Conservation (phyloP, 2,329 filamentous ascomycete genomes). For the Calonectria montana region DNA sequence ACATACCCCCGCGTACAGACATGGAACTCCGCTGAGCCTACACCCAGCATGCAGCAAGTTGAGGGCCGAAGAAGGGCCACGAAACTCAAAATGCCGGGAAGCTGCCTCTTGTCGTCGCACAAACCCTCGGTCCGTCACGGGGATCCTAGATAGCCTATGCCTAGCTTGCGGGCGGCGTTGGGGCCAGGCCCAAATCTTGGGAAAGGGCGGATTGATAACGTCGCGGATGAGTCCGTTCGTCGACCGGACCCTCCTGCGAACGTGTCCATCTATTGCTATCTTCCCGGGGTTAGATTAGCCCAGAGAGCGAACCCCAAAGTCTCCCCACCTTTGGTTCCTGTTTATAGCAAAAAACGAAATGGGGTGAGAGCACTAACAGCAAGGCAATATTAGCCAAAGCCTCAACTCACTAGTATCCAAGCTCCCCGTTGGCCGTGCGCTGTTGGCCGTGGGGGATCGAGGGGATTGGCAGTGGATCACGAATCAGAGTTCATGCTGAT, state of each 20-base stretch:
- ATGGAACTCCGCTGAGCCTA: background rate
- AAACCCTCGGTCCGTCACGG: slow-evolving; percentile 1
- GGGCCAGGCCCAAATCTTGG: background rate
- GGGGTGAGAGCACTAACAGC: background rate
- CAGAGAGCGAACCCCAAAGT: background rate
- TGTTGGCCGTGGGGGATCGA: background rate
- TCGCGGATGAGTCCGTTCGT: background rate
- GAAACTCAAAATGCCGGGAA: background rate
- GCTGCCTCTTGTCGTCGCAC: background rate
- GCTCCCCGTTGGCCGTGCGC: background rate
- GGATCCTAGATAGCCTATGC: background rate
- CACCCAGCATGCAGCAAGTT: background rate
- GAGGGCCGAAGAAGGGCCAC: slow-evolving; percentile 1
- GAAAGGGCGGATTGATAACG: background rate
- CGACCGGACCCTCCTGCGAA: background rate
- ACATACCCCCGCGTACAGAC: background rate
- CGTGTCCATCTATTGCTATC: background rate
- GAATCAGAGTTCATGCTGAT: background rate
- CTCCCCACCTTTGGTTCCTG: background rate
- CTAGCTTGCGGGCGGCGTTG: background rate
- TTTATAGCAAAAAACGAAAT: background rate
- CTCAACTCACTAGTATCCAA: background rate
- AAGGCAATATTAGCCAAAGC: background rate
- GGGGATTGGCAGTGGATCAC: background rate
- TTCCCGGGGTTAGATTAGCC: background rate